Evolutionary conservation across 768 basidiomycete genomes (phyloP).

Genomic region (Termitomyces sp.): DNA sequence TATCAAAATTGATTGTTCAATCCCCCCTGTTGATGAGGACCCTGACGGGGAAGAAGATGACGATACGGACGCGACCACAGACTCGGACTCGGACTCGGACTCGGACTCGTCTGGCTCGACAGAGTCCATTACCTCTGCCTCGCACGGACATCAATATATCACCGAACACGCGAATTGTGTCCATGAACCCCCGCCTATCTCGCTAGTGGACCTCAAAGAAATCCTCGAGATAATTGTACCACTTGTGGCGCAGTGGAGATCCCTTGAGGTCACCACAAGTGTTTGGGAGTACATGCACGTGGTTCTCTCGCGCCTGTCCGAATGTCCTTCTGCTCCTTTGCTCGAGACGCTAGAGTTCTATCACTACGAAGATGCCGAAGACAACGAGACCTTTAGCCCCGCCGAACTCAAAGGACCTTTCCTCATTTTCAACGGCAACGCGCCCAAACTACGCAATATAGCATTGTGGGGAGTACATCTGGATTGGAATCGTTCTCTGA

Average conservation of each 20-base stretch:
- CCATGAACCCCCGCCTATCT: constrained; percentile 20
- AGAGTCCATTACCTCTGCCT: neutral
- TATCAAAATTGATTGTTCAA: constrained; percentile 43
- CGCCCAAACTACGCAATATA: constrained; percentile 44
- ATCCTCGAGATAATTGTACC: constrained; percentile 45
- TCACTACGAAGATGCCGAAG: constrained; percentile 47
- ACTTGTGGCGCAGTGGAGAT: constrained; percentile 48
- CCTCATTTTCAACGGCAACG: constrained; percentile 47
- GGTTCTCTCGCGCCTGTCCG: constrained; percentile 37
- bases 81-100: neutral
- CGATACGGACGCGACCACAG: neutral
- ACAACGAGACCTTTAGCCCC: constrained; percentile 34
- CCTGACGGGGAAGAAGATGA: constrained; percentile 22
- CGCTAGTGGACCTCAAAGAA: constrained; percentile 25
- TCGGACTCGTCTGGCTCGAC: neutral
- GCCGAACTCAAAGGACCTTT: constrained; percentile 34
- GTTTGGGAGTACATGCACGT: constrained; percentile 42
- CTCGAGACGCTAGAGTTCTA: constrained; percentile 53
- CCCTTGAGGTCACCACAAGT: constrained; percentile 40
- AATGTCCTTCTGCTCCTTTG: constrained; percentile 41
- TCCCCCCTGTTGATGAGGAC: constrained; percentile 15
- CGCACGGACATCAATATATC: constrained; percentile 12
- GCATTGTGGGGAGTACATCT: constrained; percentile 68
- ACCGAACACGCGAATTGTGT: constrained; percentile 16
- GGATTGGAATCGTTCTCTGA: constrained; percentile 49